Base-by-base conservation (phyloP, 306 rosid species). In the Cucurbita pepo region DNA sequence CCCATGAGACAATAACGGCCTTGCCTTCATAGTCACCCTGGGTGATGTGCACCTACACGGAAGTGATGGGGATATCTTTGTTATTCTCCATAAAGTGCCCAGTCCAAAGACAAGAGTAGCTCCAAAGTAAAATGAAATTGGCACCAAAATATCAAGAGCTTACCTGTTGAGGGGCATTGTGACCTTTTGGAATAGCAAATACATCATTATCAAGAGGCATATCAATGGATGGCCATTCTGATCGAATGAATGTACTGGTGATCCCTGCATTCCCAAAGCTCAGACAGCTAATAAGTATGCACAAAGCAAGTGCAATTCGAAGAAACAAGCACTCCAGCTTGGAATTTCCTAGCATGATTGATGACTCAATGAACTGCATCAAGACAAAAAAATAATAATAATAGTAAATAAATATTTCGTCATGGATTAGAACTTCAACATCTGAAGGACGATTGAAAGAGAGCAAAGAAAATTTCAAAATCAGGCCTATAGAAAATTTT, bases 1-100 rank as follows among this genome's bases (percentile, higher is more conserved):
- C 88, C 99, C 99, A 91, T 70, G 99, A 91, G 78, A 94, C 76
- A 30, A 91, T 88, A 44, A 91, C 92, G 55, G 99, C 96, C 82
- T 79, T 89, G 72, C 96, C 99, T 69, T 94, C 96, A 63, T 91
- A 91, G 81, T 94, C 99, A 50, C 97, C 99, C 83, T 94, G 99
- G 34, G 99, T 91, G 66, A 94, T 88, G 75, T 89, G 99, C 81
- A 94, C 99, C 97, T 94, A 74, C 55, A 77, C 71, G 18, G 47
- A 60, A 73, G 34, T 21, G 43, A 13, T 7, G 59, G 45, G 48
- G 36, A 16, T 59, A 30, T 54, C 16, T 25, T 10, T 30, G 18
- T 50, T 45, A 22, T 66, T 66, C 11, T 66, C 12, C 41, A 45
- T 45, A 66, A 22, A 66, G 7, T 18, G 38, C 6, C 5, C 55